phyloP scores from a whole-genome alignment of 2,329 filamentous ascomycete genomes.

The Chaetomiaceae sp. region DNA sequence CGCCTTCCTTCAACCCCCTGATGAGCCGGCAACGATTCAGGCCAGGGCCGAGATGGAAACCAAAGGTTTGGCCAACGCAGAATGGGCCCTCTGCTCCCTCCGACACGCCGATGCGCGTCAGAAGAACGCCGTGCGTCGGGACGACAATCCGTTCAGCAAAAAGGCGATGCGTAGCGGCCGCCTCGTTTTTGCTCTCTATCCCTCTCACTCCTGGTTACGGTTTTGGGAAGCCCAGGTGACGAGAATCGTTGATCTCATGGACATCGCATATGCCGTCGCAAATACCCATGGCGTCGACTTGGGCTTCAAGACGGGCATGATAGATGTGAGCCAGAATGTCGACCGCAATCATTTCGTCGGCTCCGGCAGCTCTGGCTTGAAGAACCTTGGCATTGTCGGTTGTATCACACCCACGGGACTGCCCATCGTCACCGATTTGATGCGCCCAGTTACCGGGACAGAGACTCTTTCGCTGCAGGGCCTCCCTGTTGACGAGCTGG shows the following conservation, averaged over 20 bases:
- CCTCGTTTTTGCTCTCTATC: slow-evolving; percentile 34
- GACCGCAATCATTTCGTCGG: slow-evolving; percentile 42
- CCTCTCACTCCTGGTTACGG: slow-evolving; percentile 48
- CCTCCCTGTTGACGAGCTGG: slow-evolving; percentile 55
- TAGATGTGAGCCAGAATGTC: slow-evolving; percentile 68
- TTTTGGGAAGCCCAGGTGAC: slow-evolving; percentile 48
- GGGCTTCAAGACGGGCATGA: slow-evolving; percentile 37
- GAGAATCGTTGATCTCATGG: slow-evolving; percentile 60
- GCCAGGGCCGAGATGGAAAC: slow-evolving; percentile 43
- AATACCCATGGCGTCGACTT: slow-evolving; percentile 47
- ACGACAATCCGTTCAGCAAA: slow-evolving; percentile 50
- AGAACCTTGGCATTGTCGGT: slow-evolving; percentile 50
- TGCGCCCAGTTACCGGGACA: slow-evolving; percentile 53
- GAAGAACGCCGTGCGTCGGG: slow-evolving; percentile 41
- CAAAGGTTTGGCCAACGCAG: slow-evolving; percentile 29
- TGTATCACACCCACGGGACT: slow-evolving; percentile 64
- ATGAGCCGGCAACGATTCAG: slow-evolving; percentile 48
- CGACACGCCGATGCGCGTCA: slow-evolving; percentile 53
- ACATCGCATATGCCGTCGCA: slow-evolving; percentile 52
- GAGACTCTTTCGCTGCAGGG: slow-evolving; percentile 64
- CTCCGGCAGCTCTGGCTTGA: slow-evolving; percentile 25
- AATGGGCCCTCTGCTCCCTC: slow-evolving; percentile 53
- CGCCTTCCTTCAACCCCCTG: slow-evolving; percentile 52
- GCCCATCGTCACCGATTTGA: slow-evolving; percentile 54
- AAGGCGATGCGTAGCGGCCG: slow-evolving; percentile 50